A percentile compares a stretch with the other conserved stretches of the same genome.
Conservation (phyloP, 2,329 filamentous ascomycete genomes). For the Exophiala mesophila region DNA sequence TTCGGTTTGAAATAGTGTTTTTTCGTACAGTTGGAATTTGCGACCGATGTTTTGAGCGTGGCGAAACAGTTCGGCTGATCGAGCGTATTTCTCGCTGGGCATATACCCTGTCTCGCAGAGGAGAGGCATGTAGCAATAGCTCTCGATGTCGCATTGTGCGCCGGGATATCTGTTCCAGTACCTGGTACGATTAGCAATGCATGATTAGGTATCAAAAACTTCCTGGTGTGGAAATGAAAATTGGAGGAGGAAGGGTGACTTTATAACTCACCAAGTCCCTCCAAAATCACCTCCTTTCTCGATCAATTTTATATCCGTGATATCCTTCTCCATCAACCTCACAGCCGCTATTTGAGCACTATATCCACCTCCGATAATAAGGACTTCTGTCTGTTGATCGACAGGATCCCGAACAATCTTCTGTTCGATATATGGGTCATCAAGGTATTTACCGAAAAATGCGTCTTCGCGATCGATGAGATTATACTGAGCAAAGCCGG, state of each 20-base stretch:
- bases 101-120: conserved; percentile 18
- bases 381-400: conserved; percentile 10
- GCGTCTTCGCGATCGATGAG: conserved; percentile 5
- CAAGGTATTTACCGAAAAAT: conserved; percentile 10
- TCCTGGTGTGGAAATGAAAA: too few relatives aligned
- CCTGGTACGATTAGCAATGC: too few relatives aligned
- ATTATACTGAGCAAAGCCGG: conserved; percentile 16
- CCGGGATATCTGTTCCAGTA: conserved; percentile 28
- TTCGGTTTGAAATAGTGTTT: conserved; percentile 15
- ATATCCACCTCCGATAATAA: conserved; percentile 24
- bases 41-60: conserved; percentile 8
- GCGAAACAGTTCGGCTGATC: conserved; percentile 3
- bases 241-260: too few relatives aligned
- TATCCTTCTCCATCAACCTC: conserved; percentile 11
- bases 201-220: too few relatives aligned
- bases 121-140: conserved; percentile 31
- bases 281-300: conserved; percentile 33
- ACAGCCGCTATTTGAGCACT: conserved; percentile 14
- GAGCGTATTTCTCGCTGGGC: conserved; percentile 14
- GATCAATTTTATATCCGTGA: conserved; percentile 9
- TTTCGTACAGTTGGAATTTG: conserved; percentile 7
- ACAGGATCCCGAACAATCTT: conserved; percentile 6
- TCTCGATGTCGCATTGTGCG: conserved; percentile 53
- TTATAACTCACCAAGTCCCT: conserved; percentile 26
- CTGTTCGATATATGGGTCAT: conserved; percentile 13